Evolutionary conservation across 2,329 filamentous ascomycete genomes (phyloP).

Genomic region (Colletotrichum lini): DNA sequence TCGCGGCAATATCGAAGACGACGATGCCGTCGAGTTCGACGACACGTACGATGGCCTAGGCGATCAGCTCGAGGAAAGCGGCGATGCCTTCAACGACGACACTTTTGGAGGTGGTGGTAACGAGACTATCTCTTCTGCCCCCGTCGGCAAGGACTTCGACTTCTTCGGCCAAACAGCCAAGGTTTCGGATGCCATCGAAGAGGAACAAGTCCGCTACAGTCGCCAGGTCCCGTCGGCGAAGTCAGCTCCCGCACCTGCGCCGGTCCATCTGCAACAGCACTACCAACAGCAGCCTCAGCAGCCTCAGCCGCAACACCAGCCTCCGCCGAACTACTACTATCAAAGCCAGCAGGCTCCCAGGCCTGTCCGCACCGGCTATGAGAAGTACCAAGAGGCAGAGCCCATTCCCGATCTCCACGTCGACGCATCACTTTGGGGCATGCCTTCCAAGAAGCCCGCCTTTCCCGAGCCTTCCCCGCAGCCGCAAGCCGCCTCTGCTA

Average conservation of each 20-base stretch:
- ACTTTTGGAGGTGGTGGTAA: conserved; percentile 77
- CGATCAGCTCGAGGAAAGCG: conserved; percentile 89
- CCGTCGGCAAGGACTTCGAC: conserved; percentile 93
- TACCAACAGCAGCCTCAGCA: conserved; percentile 43
- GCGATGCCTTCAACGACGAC: conserved; percentile 96
- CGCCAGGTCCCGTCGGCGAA: conserved; percentile 76
- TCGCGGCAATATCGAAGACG: conserved; percentile 71
- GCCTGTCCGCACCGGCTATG: conserved; percentile 86
- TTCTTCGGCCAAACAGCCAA: conserved; percentile 95
- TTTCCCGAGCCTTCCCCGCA: conserved; percentile 49
- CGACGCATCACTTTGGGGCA: conserved; percentile 93
- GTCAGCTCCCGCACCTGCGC: conserved; percentile 49
- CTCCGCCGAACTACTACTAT: conserved; percentile 49
- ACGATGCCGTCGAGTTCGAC: conserved; percentile 83
- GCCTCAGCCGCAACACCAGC: conserved; percentile 2
- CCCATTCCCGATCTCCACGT: conserved; percentile 92
- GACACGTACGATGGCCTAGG: conserved; percentile 97
- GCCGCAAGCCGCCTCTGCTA: conserved; percentile 50
- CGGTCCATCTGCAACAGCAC: conserved; percentile 47
- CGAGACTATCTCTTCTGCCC: conserved; percentile 57
- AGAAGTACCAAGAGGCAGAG: conserved; percentile 85
- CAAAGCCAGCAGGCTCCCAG: conserved; percentile 54
- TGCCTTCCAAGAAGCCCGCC: conserved; percentile 70
- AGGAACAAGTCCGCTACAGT: conserved; percentile 89
- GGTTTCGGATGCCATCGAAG: conserved; percentile 86